Evolutionary conservation across 1,284 basidiomycete species (phyloP), one percentile per base, ranked within the genome.

Genomic region (Fomitopsis schrenkii): DNA sequence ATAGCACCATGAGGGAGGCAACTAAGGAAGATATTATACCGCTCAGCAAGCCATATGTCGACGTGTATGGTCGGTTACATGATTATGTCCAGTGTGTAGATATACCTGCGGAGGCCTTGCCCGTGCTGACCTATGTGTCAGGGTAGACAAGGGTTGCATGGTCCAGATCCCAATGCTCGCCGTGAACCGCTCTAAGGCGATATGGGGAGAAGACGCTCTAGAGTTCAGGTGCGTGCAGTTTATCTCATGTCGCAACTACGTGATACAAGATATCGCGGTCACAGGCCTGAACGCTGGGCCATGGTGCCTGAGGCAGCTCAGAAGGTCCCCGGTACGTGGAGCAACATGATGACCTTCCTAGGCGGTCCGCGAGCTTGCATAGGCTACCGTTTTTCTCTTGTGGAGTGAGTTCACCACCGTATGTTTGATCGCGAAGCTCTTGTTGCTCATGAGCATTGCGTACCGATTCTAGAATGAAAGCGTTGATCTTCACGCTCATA

Each of bases 341-440:
- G 81, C 15, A 80, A 88, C 64, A 62, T 84, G 67, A 72, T 90
- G 55, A 81, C 83, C 1, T 91, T 90, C 77, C 65, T 85, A 3
- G 83, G 82, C 22, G 87, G 87, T 0, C 79, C 84, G 7, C 79
- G 80, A 40, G 79, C 84, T 1, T 88, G 86, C 67, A 88, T 88
- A 48, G 89, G 89, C 0, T 91, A 87, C 70, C 82, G 86, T 5
- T 91, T 92, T 68, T 81, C 88, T 1, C 66, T 91, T 26, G 76
- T 84, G 19, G 88, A 91, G 84, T 86, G 64, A 62, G 77, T 71
- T 33, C 30, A 26, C 36, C 10, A 14, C 42, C 10, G 19, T 0
- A 86, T 33, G 30, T 8, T 33, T 33, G 22, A 22, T 79, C 80
- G 76, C 79, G 15, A 80, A 86, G 63, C 61, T 83, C 67, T 71